Base-by-base conservation (phyloP, 2,329 filamentous ascomycete species). In the Stagonosporopsis tanaceti region DNA sequence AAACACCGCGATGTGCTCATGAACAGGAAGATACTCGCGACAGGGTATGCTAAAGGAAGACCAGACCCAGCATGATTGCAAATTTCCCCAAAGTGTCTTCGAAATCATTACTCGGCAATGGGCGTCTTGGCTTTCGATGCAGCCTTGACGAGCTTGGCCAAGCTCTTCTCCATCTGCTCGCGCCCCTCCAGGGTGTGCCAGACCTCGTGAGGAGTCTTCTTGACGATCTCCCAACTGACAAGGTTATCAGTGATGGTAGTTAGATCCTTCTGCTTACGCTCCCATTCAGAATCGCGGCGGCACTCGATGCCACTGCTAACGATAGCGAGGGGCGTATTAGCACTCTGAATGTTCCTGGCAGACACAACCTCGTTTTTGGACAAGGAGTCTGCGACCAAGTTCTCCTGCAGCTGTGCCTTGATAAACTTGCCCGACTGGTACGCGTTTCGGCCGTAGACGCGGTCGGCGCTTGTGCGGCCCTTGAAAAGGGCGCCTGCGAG, bases 351-450 rank as follows among this genome's bases (percentile, higher is more conserved):
- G 44, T 89, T 88, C 22, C 90, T 83, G 56, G 92, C 92, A 57
- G 88, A 90, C 41, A 84, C 81, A 17, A 96, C 87, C 70, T 99
- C 95, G 32, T 91, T 91, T 75, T 88, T 89, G 14, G 92, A 92
- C 65, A 98, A 86, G 0, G 91, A 92, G 63, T 88, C 85, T 0
- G 93, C 93, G 30, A 97, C 92, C 1, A 98, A 82, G 63, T 89
- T 94, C 79, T 99, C 95, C 77, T 99, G 95, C 53, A 99, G 82
- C 77, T 93, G 91, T 4, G 93, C 90, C 75, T 96, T 97, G 76
- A 97, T 89, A 74, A 86, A 89, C 74, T 93, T 96, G 60, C 91
- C 91, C 24, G 83, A 84, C 76, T 96, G 92, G 71, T 92, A 89
- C 0, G 92, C 87, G 5, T 88, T 87, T 41, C 87, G 84, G 12